Evolutionary conservation across 2,329 filamentous ascomycete genomes (phyloP), one percentile per base, ranked within the genome.

Genomic region (Aspergillus hiratsukae): DNA sequence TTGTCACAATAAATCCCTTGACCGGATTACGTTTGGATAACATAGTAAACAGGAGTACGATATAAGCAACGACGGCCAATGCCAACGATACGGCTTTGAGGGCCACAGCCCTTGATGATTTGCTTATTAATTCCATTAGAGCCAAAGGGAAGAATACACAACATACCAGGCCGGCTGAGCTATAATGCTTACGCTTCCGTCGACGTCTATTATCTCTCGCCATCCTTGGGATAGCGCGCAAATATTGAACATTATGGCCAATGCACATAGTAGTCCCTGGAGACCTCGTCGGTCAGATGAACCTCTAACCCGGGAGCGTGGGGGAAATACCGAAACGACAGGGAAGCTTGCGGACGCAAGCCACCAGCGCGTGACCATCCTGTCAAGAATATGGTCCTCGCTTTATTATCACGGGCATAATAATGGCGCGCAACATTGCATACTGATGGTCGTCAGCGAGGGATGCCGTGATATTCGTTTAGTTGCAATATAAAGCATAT

Each of bases 41-140:
- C 51, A 54, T 57, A 3, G 45, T 53, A 7, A 54, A 27, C 9
- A 53, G 21, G 8, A 50, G 27, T 1, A 28, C 19, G 29, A 57
- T 7, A 7, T 52, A 28, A 11, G 51, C 51, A 1, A 45, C 46
- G 1, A 40, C 45, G 3, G 51, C 17, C 2, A 57, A 5, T 17
- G 46, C 55, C 23, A 57, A 9, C 14, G 55, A 53, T 10, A 57
- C 9, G 3, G 50, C 45, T 19, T 54, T 46, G 11, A 57, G 51
- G 9, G 19, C 19, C 1, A 57, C 45, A 14, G 46, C 37, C 55
- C 55, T 51, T 27, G 25, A 27, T 27, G 31, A 2, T 17, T 17
- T 17, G 31, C 7, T 37, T 7, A 37, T 7, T 17, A n/a, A 1
- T 1, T 3, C 31, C 3, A 17, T 17, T 3, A 7, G 31, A 37